Evolutionary conservation across 2,329 filamentous ascomycete species (phyloP).

Genomic region (Colletotrichum plurivorum): DNA sequence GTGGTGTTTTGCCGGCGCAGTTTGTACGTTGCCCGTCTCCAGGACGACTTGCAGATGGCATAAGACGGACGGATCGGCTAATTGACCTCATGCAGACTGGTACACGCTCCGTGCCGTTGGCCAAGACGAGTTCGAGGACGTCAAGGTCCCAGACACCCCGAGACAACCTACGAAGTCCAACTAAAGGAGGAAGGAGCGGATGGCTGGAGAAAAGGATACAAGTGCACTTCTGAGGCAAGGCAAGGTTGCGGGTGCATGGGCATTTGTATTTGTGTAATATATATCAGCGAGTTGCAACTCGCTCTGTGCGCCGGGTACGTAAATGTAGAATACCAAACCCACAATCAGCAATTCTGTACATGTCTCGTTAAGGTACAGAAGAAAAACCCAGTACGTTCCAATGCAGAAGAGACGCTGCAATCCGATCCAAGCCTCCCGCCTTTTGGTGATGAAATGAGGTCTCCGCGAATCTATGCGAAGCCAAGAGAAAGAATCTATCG

Average conservation of each 20-base stretch:
- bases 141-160: slow-evolving; percentile 86
- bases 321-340: slow-evolving; percentile 33
- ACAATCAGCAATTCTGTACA: slow-evolving; percentile 31
- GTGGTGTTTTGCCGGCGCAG: slow-evolving; percentile 80
- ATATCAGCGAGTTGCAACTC: slow-evolving; percentile 28
- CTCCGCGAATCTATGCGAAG: slow-evolving; percentile 6
- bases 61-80: background rate
- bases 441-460: slow-evolving; percentile 7
- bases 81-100: slow-evolving; percentile 58
- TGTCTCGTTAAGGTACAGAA: slow-evolving; percentile 34
- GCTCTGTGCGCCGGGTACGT: slow-evolving; percentile 18
- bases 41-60: background rate
- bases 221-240: background rate
- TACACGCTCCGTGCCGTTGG: slow-evolving; percentile 86
- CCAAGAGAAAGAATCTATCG: slow-evolving; percentile 8
- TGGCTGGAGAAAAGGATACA: slow-evolving; percentile 7
- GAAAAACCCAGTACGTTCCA: slow-evolving; percentile 20
- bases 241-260: background rate
- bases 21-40: slow-evolving; percentile 79
- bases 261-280: slow-evolving; percentile 35
- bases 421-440: slow-evolving; percentile 20
- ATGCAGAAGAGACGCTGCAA: slow-evolving; percentile 25
- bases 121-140: slow-evolving; percentile 97
- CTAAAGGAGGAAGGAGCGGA: slow-evolving; percentile 26
- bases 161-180: slow-evolving; percentile 59